Conservation (phyloP, 78 protist genomes). For the Polysphondylium violaceum region DNA sequence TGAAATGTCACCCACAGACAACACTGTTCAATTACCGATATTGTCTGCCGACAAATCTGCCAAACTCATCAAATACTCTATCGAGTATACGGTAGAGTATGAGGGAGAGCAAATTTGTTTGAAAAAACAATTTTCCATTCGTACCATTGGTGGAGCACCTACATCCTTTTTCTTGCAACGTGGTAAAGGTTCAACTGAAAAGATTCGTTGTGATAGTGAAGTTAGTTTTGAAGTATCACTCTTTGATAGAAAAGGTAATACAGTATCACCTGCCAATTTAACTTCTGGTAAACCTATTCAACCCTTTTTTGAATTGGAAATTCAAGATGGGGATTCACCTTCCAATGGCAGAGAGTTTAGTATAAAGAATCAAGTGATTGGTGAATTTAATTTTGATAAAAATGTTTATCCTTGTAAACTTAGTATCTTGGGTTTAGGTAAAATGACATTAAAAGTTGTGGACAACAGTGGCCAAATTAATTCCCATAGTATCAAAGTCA, state of each 20-base stretch:
- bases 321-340: no score
- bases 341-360: neutral
- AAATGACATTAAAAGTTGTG: neutral
- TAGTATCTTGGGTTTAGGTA: slow-evolving; percentile 57
- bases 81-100: neutral
- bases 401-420: slow-evolving; percentile 21
- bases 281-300: slow-evolving; percentile 1
- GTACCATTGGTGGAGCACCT: slow-evolving; percentile 75
- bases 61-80: neutral
- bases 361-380: slow-evolving; percentile 15
- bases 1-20: slow-evolving; percentile 9
- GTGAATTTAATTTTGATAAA: slow-evolving; percentile 28
- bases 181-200: neutral
- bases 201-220: slow-evolving; percentile 60
- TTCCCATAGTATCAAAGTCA: slow-evolving; percentile 11
- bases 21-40: slow-evolving; percentile 28
- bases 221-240: slow-evolving; percentile 11
- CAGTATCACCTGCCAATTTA: slow-evolving; percentile 15
- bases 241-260: slow-evolving; percentile 32
- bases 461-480: slow-evolving; percentile 13
- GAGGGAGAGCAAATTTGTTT: neutral
- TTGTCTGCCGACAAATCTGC: slow-evolving; percentile 25
- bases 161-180: slow-evolving; percentile 9
- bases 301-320: slow-evolving; percentile 46
- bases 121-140: slow-evolving; percentile 50